Evolutionary conservation across 106 monocot species (phyloP), one percentile per base, ranked within the genome.

Genomic region (Acorus calamus): DNA sequence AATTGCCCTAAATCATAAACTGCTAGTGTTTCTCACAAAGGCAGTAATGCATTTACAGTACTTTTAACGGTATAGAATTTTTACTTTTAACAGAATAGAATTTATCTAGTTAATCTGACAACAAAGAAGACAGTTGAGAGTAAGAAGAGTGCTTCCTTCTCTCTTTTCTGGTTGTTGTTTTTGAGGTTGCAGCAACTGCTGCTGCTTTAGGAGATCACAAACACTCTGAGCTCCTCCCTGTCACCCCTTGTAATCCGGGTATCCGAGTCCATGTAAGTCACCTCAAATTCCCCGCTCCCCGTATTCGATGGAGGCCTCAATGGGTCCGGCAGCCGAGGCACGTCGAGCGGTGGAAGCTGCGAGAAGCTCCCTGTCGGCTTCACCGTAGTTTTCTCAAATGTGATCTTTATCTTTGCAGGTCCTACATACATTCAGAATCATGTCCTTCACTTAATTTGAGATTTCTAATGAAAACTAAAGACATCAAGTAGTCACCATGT

Each of bases 141-240:
- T 28, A 28, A 28, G 28, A 28, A 28, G 28, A 28, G 28, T 28
- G 28, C 1, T 28, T 28, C 28, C 0, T 28, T 28, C 28, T 28
- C 28, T 28, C 28, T 28, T 28, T 28, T 28, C 28, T 28, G 0
- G 28, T 28, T 28, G 28, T 28, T 28, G 28, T 28, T 28, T 28
- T 28, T 0, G 28, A 28, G 28, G 28, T 7, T 5, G 66, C 53
- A 42, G 66, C 2, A 13, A 14, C 6, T 11, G 4, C 58, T 71
- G 51, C 11, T 8, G 44, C 59, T 13, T 54, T 49, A 90, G 4
- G 89, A 74, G 64, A 84, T 82, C 0, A 94, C 89, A 76, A 94
- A 94, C 53, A 94, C 89, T 66, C 94, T 84, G 48, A 94, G 84
- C 71, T 94, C 90, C 45, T 66, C 89, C 76, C 87, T 80, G 50